Base-by-base conservation (phyloP, 1,139 yeast species). In the Kodamaea anthophila region DNA sequence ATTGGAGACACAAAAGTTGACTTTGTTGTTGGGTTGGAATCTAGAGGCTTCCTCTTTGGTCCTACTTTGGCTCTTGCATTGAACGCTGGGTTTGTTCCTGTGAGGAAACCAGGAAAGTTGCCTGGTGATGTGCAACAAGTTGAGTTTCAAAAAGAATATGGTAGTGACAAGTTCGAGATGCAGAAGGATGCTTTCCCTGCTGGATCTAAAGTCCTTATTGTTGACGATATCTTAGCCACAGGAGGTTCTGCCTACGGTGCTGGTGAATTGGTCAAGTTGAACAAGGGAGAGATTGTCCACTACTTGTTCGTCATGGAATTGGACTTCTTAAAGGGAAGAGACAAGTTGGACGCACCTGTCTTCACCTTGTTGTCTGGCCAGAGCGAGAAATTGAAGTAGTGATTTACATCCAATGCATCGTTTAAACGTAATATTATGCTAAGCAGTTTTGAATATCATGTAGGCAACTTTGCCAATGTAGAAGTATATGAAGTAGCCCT, bases 191-290 rank as follows among this genome's bases (percentile, higher is more conserved):
- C 91, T 25, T 77, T 91, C 43, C 83, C 87, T 42, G 70, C 70
- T 37, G 94, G 91, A 22, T 71, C 94, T 31, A 82, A 70, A 37
- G 93, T 91, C 20, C 67, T 91, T 26, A 71, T 91, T 43, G 94
- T 91, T 20, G 98, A 91, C 55, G 99, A 91, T 53, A 87, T 91
- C 47, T 82, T 93, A 56, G 98, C 98, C 29, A 91, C 98, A 25
- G 98, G 97, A 43, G 98, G 98, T 24, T 81, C 94, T 51, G 98
- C 98, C 13, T 65, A 61, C 37, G 96, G 94, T 38, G 98, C 97
- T 25, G 97, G 95, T 35, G 81, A 84, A 48, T 72, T 93, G 43
- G 83, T 86, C 32, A 59, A 60, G 49, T 63, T 74, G 59, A 46
- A 29, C 45, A 34, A 59, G 28, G 80, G 79, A 32, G 72, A 80